phyloP scores from a whole-genome alignment of 441 rosid species.

The Erodium texanum region DNA sequence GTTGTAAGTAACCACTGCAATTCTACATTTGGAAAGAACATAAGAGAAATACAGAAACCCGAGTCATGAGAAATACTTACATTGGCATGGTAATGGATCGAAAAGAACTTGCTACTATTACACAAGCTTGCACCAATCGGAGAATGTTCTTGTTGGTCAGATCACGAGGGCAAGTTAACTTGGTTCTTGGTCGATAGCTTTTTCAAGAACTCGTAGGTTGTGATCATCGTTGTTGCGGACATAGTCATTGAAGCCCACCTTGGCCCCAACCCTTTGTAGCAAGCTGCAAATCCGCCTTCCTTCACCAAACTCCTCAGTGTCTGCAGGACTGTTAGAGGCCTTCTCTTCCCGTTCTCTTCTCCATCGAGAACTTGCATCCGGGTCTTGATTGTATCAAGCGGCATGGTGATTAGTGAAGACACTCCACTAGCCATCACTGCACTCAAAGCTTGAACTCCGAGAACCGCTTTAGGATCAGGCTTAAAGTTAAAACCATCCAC shows the following conservation, averaged over 20 bases:
- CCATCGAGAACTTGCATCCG: constrained; percentile 30
- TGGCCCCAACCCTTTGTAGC: constrained; percentile 84
- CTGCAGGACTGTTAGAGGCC: constrained; percentile 34
- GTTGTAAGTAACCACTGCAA: too few species aligned
- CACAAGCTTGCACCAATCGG: constrained; percentile 18
- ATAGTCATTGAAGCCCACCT: constrained; percentile 85
- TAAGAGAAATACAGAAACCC: background rate
- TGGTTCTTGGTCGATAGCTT: constrained; percentile 61
- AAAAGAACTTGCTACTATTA: constrained; percentile 14
- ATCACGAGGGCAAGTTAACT: constrained; percentile 22
- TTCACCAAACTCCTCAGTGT: constrained; percentile 44
- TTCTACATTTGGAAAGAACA: too few species aligned
- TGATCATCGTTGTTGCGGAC: constrained; percentile 90
- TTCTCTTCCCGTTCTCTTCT: constrained; percentile 26
- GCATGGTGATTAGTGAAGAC: constrained; percentile 28
- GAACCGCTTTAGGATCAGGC: constrained; percentile 16
- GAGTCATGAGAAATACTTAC: background rate
- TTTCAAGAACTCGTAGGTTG: constrained; percentile 91
- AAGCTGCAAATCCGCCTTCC: constrained; percentile 83
- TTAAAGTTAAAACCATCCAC: constrained; percentile 11
- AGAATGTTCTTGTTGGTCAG: constrained; percentile 6
- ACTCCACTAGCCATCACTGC: constrained; percentile 33
- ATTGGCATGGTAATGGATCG: background rate
- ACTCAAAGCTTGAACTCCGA: constrained; percentile 26
- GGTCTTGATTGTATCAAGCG: constrained; percentile 32